Base-by-base conservation (phyloP, 2,329 filamentous ascomycete species). In the Coniochaeta sp. region DNA sequence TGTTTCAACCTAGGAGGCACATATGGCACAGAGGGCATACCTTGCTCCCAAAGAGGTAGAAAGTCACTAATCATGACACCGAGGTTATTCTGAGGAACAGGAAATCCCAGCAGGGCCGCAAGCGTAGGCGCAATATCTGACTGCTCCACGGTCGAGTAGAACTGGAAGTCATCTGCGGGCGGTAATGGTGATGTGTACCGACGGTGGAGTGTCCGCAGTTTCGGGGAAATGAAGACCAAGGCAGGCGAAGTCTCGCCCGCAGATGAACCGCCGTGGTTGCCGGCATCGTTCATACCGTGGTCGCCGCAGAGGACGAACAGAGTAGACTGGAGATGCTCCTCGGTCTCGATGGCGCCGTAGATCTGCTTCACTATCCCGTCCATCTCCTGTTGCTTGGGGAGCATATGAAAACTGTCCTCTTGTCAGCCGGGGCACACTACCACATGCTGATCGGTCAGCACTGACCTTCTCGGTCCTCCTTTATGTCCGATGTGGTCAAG, bases 281-380 rank as follows among this genome's bases (percentile, higher is more conserved):
- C 94, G 18, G 89, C 94, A 60, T 97, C 92, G 60, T 97, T 99
- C 94, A 99, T 99, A n/a, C 94, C 94, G 65, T 99, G 94, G 61
- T 99, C 95, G 52, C 94, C 94, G 52, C 86, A 90, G 6, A 99
- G 71, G 3, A 99, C 84, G 45, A 99, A 78, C 2, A 99, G 72
- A 0, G 92, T 91, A 4, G 87, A 87, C 28, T 81, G 65, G 1
- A 96, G 81, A 66, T 96, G 86, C 1, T 78, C 65, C 52, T 87
- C 71, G 4, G 76, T 77, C 61, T 87, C 78, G 57, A 99, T 87
- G 6, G 89, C 86, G 12, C 77, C 72, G 63, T 89, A 96, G 24
- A 99, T 86, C 52, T 81, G 72, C 55, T 76, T 75, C 33, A 96
- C 85, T 56, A 97, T 86, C 1, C 70, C 76, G 62, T 97, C 92